Evolutionary conservation across 148 eudicot species (phyloP).

Genomic region (Persicaria tinctoria): DNA sequence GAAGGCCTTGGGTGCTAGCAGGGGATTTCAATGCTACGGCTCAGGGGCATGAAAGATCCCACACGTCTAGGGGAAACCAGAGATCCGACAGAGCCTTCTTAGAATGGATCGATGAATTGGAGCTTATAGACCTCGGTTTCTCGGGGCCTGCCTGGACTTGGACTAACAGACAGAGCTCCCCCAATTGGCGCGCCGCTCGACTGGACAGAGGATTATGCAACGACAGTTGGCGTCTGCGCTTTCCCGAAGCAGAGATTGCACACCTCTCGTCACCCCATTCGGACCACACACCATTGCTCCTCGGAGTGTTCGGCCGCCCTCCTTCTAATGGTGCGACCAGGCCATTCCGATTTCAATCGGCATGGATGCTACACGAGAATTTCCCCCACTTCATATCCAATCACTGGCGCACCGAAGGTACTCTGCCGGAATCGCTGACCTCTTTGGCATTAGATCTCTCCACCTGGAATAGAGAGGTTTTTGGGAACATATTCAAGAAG

Average conservation of each 20-base stretch:
- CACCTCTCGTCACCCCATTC: background rate
- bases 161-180: too few species aligned
- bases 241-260: background rate
- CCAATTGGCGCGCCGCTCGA: background rate
- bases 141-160: background rate
- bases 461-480: background rate
- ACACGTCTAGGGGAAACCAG: too few species aligned
- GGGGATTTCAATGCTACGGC: background rate
- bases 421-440: background rate
- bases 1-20: background rate
- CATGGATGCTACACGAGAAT: background rate
- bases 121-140: background rate
- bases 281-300: background rate
- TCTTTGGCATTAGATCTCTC: background rate
- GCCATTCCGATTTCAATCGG: background rate
- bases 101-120: background rate
- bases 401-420: background rate
- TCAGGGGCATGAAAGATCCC: too few species aligned
- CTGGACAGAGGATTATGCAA: background rate
- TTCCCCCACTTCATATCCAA: background rate
- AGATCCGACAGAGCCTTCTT: too few species aligned
- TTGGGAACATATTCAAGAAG: background rate
- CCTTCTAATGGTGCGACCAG: fast-evolving
- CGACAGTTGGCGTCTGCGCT: background rate
- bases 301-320: fast-evolving